Percentiles rank a stretch among this genome's conserved stretches.
These are phyloP conservation scores for Penicillium canescens DNA, from an alignment of 495 filamentous ascomycete genomes.

Conservation along the genomic window DNA sequence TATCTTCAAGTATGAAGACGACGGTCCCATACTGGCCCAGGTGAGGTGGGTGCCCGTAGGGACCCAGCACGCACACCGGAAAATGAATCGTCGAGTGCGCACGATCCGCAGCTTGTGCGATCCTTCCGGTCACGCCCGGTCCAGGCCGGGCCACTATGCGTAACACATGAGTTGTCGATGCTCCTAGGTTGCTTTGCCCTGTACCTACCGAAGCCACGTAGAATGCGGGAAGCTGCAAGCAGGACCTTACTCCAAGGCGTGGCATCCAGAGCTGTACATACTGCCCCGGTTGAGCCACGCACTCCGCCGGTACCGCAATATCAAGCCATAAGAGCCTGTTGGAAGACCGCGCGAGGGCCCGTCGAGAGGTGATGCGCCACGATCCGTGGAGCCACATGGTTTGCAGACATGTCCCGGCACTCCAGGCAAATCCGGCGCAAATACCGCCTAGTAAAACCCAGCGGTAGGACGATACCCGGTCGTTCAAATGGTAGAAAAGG, in stretches of 20 bases:
- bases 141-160: constrained; percentile 1
- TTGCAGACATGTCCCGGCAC: neutral
- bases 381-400: constrained; percentile 5
- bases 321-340: constrained; percentile 4
- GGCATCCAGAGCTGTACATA: constrained; percentile 12
- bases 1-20: constrained; percentile 3
- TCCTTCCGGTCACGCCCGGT: neutral
- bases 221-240: constrained; percentile 3
- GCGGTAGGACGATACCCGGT: neutral
- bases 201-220: constrained; percentile 4
- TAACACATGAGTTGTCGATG: neutral
- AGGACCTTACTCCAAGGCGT: constrained; percentile 1
- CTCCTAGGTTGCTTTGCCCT: neutral
- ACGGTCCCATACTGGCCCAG: constrained; percentile 3
- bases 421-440: neutral
- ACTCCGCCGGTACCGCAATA: neutral
- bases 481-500: constrained; percentile 5
- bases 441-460: constrained; percentile 8
- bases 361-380: neutral
- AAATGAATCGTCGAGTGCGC: neutral
- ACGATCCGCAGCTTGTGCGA: neutral
- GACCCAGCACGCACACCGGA: constrained; percentile 2
- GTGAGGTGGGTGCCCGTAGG: constrained; percentile 1
- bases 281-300: constrained; percentile 3
- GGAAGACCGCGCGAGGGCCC: neutral